Base-by-base conservation (phyloP, 164 flowering plant genomes). In the Nymphaea colorata region DNA sequence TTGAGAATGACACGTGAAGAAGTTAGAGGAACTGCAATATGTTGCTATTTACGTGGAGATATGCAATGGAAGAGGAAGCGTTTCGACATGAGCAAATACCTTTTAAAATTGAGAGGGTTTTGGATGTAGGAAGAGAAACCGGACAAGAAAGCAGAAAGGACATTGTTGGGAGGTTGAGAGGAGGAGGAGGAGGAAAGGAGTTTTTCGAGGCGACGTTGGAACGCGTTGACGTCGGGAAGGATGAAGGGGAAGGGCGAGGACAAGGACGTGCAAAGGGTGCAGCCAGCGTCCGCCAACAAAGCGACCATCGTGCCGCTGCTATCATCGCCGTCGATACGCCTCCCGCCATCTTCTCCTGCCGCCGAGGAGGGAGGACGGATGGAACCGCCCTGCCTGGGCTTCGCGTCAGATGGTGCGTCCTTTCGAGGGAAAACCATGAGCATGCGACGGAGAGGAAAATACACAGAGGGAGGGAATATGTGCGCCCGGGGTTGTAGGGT, bases 211-310 rank as follows among this genome's bases (percentile, higher is more conserved):
- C 71, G 82, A 64, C 75, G 74, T 42, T 92, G 91, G 73, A 91
- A 67, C 43, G 70, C 76, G 80, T 75, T 81, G 55, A 69, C 75
- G 41, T 89, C 89, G 65, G 86, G 57, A 16, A 93, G 89, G 64
- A 85, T 80, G 66, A 75, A 81, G 0, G 93, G 93, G 5, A 87
- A 85, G 2, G 84, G 43, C 7, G 41, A 36, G 7, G 70, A 86
- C 12, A 74, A 65, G 61, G 88, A 81, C 75, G 81, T 80, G 55
- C 75, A 16, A 57, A 91, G 79, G 2, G 98, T 86, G 74, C 90
- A 86, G 0, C 93, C 93, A 3, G 89, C 89, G 12, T 89, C 90
- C 0, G 98, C 96, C 4, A 91, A 78, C 51, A 87, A 67, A 5
- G 84, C 64, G 5, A 69, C 79, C 86, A 82, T 77, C 64, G 75